Evolutionary conservation across 2,329 filamentous ascomycete species (phyloP), one percentile per base, ranked within the genome.

Genomic region (Gliomastix tumulicola): DNA sequence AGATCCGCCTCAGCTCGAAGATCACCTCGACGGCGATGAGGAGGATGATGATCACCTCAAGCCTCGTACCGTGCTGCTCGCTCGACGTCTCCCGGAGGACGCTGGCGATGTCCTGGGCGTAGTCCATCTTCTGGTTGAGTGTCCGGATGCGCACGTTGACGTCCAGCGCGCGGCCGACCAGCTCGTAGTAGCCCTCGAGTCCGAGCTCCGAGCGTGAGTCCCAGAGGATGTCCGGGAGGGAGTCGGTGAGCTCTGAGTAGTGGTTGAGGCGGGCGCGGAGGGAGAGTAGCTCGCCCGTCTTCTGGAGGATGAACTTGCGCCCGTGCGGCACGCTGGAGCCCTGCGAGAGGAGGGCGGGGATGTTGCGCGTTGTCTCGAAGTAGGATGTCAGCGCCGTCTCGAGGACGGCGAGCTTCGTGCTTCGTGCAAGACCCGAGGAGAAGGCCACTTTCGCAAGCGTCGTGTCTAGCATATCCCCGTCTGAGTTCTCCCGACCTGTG

Each of bases 121-220:
- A 97, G 53, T 95, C 90, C 77, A 98, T 94, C 66, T 94, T 94
- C 64, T 94, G 87, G 57, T 98, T 98, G 48, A 97, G 64, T 15
- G 87, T 81, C 50, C 85, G 86, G 63, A 97, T 97, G 35, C 92
- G 76, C 19, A 92, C 86, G 22, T 86, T 85, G 18, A 97, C 89
- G 59, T 97, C 92, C 23, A 98, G 72, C 1, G 88, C 88, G 37
- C 82, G 79, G 28, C 90, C 89, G 28, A 96, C 88, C 58, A 92
- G 85, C 48, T 95, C 89, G 59, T 97, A 98, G 63, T 96, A 97
- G 21, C 83, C 84, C 58, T 96, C 92, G 3, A 98, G 71, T 1
- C 88, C 86, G 3, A 96, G 76, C 57, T 96, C 89, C 49, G 92
- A 84, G 34, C 80, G 76, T 48, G 77, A 84, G 58, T 98, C 92